Percentiles rank a stretch among this genome's conserved stretches.
Conservation (phyloP, 805 yeast genomes). For the Yarrowia sp. region DNA sequence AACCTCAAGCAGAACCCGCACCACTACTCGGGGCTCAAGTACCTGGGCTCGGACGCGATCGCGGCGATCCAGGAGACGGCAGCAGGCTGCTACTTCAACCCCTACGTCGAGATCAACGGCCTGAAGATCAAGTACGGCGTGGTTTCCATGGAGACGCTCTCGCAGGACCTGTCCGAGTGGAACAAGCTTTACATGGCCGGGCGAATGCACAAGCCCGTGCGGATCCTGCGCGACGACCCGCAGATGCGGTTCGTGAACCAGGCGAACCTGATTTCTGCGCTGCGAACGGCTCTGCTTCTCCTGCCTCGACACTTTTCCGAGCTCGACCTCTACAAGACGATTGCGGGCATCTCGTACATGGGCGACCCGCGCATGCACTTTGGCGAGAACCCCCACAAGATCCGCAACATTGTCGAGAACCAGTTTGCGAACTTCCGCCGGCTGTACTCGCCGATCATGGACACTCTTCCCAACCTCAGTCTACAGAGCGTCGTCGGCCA, state of each 20-base stretch:
- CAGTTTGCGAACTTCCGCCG: constrained; percentile 67
- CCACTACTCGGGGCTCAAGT: constrained; percentile 72
- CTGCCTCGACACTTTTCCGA: constrained; percentile 54
- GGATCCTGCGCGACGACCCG: constrained; percentile 63
- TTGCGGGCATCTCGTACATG: constrained; percentile 76
- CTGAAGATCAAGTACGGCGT: constrained; percentile 80
- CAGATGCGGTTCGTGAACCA: constrained; percentile 67
- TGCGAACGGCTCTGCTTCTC: constrained; percentile 62
- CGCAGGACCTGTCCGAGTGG: constrained; percentile 81
- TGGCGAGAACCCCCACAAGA: constrained; percentile 91
- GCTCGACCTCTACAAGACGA: constrained; percentile 66
- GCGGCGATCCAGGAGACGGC: constrained; percentile 64
- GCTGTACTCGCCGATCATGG: constrained; percentile 68
- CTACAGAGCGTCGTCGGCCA: constrained; percentile 24
- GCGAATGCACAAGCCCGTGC: constrained; percentile 89
- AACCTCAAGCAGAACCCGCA: constrained; percentile 65
- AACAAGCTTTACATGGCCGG: constrained; percentile 84
- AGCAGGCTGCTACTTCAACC: constrained; percentile 93
- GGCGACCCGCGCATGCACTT: constrained; percentile 87
- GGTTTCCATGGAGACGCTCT: constrained; percentile 58
- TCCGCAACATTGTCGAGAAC: constrained; percentile 75
- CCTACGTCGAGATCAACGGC: constrained; percentile 67
- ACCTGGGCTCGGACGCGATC: constrained; percentile 58
- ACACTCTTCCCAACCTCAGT: constrained; percentile 43
- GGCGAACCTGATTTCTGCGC: constrained; percentile 72